Percentiles rank a stretch among this genome's conserved stretches.
Evolutionary conservation across 441 rosid species (phyloP).

Genomic region (Omphalea diandra): DNA sequence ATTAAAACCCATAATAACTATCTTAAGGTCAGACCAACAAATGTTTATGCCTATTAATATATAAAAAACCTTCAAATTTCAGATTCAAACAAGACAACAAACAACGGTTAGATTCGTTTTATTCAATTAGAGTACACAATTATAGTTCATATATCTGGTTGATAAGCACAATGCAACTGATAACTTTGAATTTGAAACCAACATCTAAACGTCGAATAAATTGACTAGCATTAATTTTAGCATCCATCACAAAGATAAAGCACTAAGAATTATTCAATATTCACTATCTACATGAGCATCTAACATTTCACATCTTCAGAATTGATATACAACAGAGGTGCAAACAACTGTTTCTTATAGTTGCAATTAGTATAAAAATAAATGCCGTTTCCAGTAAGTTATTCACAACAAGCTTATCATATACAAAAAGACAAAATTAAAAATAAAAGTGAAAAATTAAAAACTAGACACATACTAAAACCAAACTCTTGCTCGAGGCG

Average conservation of each 20-base stretch:
- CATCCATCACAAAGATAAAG: not conserved
- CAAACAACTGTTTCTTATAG: not conserved
- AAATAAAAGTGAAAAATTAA: not conserved
- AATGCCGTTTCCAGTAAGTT: not conserved
- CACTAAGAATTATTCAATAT: not conserved
- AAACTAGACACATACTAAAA: conserved; percentile 47
- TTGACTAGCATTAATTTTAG: not conserved
- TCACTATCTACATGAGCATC: not conserved
- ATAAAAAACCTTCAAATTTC: not conserved
- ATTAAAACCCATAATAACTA: not conserved
- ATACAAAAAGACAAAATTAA: not conserved
- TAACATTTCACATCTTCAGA: conserved; percentile 7
- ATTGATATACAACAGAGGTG: not conserved
- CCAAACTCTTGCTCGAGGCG: conserved; percentile 80
- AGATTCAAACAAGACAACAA: not conserved
- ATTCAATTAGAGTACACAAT: not conserved
- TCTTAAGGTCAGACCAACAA: not conserved
- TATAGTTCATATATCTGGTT: not conserved
- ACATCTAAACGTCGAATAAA: not conserved
- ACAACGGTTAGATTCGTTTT: not conserved
- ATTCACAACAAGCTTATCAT: not conserved
- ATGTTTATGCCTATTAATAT: not conserved
- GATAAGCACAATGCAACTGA: not conserved
- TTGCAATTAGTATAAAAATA: not conserved
- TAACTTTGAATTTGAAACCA: not conserved